These are phyloP conservation scores for Nakaseomyces uthaithaninus DNA, from an alignment of 1,139 yeast species.

Conservation along the genomic window DNA sequence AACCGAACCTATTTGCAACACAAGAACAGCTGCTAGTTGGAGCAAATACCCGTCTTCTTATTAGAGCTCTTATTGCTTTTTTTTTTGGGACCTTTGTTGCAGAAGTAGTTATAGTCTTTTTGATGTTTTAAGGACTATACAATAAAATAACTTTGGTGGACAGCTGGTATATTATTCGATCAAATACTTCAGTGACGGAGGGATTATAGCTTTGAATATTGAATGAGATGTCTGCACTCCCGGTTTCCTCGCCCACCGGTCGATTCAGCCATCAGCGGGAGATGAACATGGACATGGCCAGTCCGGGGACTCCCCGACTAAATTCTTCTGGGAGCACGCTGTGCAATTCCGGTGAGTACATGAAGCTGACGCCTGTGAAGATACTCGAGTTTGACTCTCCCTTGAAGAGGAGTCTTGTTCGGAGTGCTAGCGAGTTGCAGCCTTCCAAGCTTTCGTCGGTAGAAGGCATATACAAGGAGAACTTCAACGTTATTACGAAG, in stretches of 20 bases:
- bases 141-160: no score
- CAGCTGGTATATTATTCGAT: no score
- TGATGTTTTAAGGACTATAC: no score
- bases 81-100: no score
- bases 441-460: constrained; percentile 5
- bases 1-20: not conserved
- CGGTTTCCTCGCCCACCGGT: constrained; percentile 6
- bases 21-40: no score
- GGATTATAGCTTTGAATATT: no score
- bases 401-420: constrained; percentile 6
- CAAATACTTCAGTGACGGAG: no score
- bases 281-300: not conserved
- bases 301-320: constrained; percentile 5
- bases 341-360: constrained; percentile 6
- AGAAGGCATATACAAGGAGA: constrained; percentile 23
- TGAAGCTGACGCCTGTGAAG: constrained; percentile 24
- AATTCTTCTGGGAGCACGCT: constrained; percentile 4
- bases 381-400: constrained; percentile 21
- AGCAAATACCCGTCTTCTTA: no score
- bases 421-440: constrained; percentile 5
- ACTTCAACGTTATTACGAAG: constrained; percentile 30
- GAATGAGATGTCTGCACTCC: constrained; percentile 6
- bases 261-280: constrained; percentile 1
- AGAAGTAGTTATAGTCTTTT: no score
- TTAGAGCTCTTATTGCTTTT: no score